Percentiles rank a stretch among this genome's conserved stretches.
Evolutionary conservation across 169 alveolate genomes (phyloP).

Genomic region (Eimeria tenella): DNA sequence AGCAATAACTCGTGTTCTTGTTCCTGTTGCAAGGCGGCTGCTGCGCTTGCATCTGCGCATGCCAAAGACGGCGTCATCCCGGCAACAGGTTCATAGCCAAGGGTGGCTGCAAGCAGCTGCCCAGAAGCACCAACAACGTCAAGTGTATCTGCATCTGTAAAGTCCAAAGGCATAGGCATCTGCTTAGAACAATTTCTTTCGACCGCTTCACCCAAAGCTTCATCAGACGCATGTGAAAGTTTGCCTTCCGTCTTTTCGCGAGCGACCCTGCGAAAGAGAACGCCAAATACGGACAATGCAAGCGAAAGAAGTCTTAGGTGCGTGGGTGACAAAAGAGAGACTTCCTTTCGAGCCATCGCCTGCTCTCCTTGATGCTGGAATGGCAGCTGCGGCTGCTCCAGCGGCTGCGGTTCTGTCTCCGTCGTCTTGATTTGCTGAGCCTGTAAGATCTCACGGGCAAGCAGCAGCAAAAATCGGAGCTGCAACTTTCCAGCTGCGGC

Average conservation of each 20-base stretch:
- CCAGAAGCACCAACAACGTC: constrained; percentile 43
- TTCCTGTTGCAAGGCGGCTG: constrained; percentile 23
- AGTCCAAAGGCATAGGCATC: neutral
- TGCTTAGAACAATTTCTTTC: neutral
- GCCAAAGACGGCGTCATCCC: neutral
- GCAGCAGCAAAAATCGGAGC: constrained; percentile 34
- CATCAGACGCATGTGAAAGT: neutral
- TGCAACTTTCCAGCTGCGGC: constrained; percentile 52
- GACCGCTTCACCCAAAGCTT: neutral
- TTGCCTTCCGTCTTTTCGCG: neutral
- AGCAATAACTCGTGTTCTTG: constrained; percentile 42
- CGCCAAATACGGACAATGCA: constrained; percentile 11
- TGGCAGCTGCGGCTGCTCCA: constrained; percentile 11
- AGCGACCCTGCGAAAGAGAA: neutral
- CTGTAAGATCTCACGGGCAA: constrained; percentile 4
- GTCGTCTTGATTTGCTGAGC: neutral
- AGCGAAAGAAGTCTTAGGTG: constrained; percentile 29
- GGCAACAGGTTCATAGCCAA: constrained; percentile 8
- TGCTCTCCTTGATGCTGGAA: constrained; percentile 4
- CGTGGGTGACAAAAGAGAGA: neutral
- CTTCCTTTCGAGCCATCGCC: neutral
- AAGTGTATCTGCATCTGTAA: constrained; percentile 51
- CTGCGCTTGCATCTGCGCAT: neutral
- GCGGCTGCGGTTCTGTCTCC: constrained; percentile 7
- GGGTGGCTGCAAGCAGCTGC: constrained; percentile 61